Evolutionary conservation across 2,329 filamentous ascomycete species (phyloP), one percentile per base, ranked within the genome.

Genomic region (Fusarium falciforme): DNA sequence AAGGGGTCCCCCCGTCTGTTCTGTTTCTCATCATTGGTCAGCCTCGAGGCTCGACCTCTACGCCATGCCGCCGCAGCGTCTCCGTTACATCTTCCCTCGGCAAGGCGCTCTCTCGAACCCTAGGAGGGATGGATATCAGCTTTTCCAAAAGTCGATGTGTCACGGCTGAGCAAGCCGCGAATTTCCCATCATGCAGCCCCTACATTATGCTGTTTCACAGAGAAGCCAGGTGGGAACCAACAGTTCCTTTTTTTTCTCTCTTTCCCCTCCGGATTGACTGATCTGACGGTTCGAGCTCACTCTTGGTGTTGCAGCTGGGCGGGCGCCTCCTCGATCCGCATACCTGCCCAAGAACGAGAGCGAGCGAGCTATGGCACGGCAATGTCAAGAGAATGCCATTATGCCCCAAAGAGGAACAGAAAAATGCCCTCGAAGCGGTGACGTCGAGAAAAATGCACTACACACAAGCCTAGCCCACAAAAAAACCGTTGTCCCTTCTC

Each of bases 401-500:
- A 47, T n/a, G 16, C 27, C 42, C 38, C 64, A 66, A 64, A 52
- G 60, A 72, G 49, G 61, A 52, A 52, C 44, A 29, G 59, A 74
- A 64, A 57, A 55, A n/a, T 29, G 25, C 49, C 31, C 58, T 31
- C n/a, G 40, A 49, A 61, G 42, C 68, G 67, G 64, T 74, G 71
- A 72, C 64, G 67, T 74, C 52, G 67, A 72, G 49, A 66, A 62
- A 40, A 64, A 61, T 52, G 57, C 54, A 64, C 63, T 72, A 65
- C 65, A 72, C 64, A 65, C 61, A 29, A 62, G 67, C 63, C 61
- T 40, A 76, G 42, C 71, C 75, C 75, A 77, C 68, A 72, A 77
- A 77, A 70, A 77, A 76, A 61, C 74, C 72, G 72, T 77, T 77
- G 71, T 60, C 47, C 66, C 68, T 73, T 72, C 73, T 64, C 62